phyloP scores from a whole-genome alignment of 1,284 basidiomycete genomes.

The Agaricales sp. region DNA sequence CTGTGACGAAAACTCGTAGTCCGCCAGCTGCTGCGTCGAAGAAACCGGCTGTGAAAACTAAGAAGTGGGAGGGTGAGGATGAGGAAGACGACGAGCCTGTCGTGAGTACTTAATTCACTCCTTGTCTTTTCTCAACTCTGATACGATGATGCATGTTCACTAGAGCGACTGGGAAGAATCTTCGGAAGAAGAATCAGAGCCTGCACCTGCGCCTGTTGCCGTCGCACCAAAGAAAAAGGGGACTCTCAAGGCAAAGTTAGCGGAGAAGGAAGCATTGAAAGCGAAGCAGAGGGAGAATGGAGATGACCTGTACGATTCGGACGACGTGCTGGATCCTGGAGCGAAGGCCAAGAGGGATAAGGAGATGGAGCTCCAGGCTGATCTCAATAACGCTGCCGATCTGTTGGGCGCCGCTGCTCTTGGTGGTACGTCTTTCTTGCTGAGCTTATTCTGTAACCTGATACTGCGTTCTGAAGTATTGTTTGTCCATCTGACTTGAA shows the following conservation, averaged over 20 bases:
- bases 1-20: not conserved
- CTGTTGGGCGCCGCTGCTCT: constrained; percentile 64
- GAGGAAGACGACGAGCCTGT: constrained; percentile 60
- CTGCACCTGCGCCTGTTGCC: constrained; percentile 29
- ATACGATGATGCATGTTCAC: constrained; percentile 4
- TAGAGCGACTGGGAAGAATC: constrained; percentile 93
- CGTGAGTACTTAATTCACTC: constrained; percentile 26
- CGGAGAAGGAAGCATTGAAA: constrained; percentile 74
- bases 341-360: constrained; percentile 69
- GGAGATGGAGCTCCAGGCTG: constrained; percentile 75
- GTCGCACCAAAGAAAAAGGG: constrained; percentile 84
- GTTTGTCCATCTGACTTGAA: constrained; percentile 1
- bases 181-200: constrained; percentile 63
- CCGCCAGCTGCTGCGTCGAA: constrained; percentile 23
- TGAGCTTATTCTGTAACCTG: no score
- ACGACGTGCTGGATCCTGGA: constrained; percentile 70
- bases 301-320: constrained; percentile 56
- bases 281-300: constrained; percentile 32
- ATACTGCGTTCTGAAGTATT: constrained; percentile 3
- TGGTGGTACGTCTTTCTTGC: constrained; percentile 52
- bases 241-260: constrained; percentile 80
- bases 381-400: constrained; percentile 75
- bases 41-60: constrained; percentile 30
- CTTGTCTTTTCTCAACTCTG: constrained; percentile 1
- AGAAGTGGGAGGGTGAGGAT: constrained; percentile 80